Base-by-base conservation (phyloP, 2,329 filamentous ascomycete genomes). In the Alternaria postmessia region DNA sequence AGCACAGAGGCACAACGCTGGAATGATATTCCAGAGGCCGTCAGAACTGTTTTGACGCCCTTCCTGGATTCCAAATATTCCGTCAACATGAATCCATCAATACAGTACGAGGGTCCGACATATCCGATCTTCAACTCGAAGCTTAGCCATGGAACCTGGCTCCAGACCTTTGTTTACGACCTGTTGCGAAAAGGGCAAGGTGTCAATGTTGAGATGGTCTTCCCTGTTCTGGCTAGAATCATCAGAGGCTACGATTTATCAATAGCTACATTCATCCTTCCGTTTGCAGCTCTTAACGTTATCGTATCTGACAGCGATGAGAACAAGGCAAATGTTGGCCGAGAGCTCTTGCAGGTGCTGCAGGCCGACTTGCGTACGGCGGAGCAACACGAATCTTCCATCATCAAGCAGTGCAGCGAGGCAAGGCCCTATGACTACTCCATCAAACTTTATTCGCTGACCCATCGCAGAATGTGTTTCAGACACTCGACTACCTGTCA, bases 401-500 rank as follows among this genome's bases (percentile, higher is more conserved):
- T 92, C 51, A 86, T 93, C 71, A 92, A 94, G 72, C 84, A 91
- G 53, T 97, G 91, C 75, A 97, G 92, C 72, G 93, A 98, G 83
- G 93, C 93, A 82, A 81, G 85, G 69, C 7, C 11, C 9, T 22
- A 16, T 3, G n/a, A n/a, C 4, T 26, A 20, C n/a, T 46, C 4
- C 12, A 16, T 36, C 4, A 11, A 14, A 24, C 2, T 22, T 5
- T n/a, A 16, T 28, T 67, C 32, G 34, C 71, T 79, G 38, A 79
- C 56, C n/a, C 3, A 16, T 52, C 34, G 22, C 57, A 95, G 91
- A 93, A 91, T 57, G 89, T 97, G 2, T 99, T 99, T 76, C 88
- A 90, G 47, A 87, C 96, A 4, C 84, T 99, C 0, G 96, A 99
- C 76, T 98, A 99, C 76, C 87, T 94, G 62, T 93, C 93, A 73